phyloP scores from a whole-genome alignment of 2,329 filamentous ascomycete species.

The Bipolaris victoriae region DNA sequence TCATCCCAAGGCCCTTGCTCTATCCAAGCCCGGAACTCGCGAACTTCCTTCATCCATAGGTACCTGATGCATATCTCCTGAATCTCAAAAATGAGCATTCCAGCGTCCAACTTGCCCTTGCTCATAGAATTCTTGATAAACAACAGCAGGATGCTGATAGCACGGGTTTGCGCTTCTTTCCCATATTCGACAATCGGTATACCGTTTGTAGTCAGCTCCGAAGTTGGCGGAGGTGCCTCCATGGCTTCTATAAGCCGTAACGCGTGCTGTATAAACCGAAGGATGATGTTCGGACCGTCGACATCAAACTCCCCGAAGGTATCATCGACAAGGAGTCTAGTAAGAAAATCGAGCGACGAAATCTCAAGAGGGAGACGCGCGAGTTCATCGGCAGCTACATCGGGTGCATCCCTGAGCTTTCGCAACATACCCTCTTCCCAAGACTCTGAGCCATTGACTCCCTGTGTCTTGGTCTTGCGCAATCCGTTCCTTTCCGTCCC shows the following conservation, averaged over 20 bases:
- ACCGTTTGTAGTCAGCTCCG: conserved; percentile 4
- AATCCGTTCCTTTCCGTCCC: background rate
- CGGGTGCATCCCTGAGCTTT: conserved; percentile 30
- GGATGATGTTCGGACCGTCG: conserved; percentile 35
- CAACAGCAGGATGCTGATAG: conserved; percentile 46
- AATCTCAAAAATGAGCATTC: conserved; percentile 49
- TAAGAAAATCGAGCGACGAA: conserved; percentile 48
- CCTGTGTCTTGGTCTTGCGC: background rate
- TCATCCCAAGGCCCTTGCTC: conserved; percentile 17
- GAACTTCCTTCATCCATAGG: conserved; percentile 50
- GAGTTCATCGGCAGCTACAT: conserved; percentile 35
- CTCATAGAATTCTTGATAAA: conserved; percentile 49
- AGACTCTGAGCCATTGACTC: conserved; percentile 14
- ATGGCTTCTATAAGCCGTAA: conserved; percentile 46
- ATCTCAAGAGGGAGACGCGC: conserved; percentile 47
- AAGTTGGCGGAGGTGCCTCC: conserved; percentile 20
- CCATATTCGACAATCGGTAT: conserved; percentile 30
- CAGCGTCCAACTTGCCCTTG: conserved; percentile 38
- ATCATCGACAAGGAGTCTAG: conserved; percentile 41
- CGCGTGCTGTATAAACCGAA: conserved; percentile 48
- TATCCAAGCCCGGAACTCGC: conserved; percentile 46
- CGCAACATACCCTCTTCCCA: conserved; percentile 31
- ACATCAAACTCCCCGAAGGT: conserved; percentile 33
- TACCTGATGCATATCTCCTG: conserved; percentile 50
- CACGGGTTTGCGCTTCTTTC: conserved; percentile 45